Conservation (phyloP, 352 stramenopile species). For the Peronosclerospora sorghi region DNA sequence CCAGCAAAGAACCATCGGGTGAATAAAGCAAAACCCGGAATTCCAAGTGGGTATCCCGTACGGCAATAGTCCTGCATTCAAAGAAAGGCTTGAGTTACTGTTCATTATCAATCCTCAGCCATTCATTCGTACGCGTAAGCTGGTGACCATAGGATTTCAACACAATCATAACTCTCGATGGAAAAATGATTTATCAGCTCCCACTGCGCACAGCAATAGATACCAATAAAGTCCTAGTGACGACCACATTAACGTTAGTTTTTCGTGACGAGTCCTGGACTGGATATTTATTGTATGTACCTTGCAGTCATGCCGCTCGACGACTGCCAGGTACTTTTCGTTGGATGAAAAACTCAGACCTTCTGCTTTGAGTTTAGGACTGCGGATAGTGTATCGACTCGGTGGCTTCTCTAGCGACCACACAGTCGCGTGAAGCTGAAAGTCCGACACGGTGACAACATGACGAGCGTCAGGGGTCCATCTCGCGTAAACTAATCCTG, state of each 20-base stretch:
- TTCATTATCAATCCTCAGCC: neutral
- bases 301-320: constrained; percentile 71
- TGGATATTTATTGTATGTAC: constrained; percentile 9
- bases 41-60: constrained; percentile 64
- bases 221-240: constrained; percentile 52
- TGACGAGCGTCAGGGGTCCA: constrained; percentile 60
- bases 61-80: constrained; percentile 33
- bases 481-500: constrained; percentile 35
- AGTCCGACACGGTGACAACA: constrained; percentile 73
- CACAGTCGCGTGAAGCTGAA: constrained; percentile 71
- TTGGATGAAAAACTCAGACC: constrained; percentile 57
- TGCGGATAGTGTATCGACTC: constrained; percentile 46
- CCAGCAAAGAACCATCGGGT: constrained; percentile 41
- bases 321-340: constrained; percentile 46
- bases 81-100: neutral
- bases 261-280: neutral
- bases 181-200: constrained; percentile 60
- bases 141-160: constrained; percentile 54
- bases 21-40: constrained; percentile 68
- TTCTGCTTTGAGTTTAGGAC: constrained; percentile 55
- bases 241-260: neutral
- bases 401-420: constrained; percentile 59
- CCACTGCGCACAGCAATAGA: constrained; percentile 71
- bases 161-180: constrained; percentile 72
- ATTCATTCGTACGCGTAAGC: constrained; percentile 45